Evolutionary conservation across 139 green algal species (phyloP).

Genomic region (Volvox africanus): DNA sequence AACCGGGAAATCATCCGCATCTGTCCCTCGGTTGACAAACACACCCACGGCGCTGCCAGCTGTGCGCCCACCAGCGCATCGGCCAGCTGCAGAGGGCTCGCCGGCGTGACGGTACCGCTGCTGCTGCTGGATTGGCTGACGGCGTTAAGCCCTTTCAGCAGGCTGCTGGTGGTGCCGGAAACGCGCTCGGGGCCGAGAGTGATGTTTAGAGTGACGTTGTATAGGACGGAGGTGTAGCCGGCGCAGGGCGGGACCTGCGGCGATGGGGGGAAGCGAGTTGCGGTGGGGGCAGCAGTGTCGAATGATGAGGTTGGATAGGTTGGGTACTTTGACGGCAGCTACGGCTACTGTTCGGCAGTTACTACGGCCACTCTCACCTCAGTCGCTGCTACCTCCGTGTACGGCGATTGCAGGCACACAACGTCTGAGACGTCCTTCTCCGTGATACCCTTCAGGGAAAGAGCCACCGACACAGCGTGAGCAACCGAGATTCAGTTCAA

Average conservation of each 20-base stretch:
- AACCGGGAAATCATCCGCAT: conserved; percentile 1
- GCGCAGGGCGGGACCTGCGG: conserved; percentile 23
- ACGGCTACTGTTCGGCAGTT: too few relatives aligned
- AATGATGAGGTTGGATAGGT: too few relatives aligned
- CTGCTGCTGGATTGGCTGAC: neutral
- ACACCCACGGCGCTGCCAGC: neutral
- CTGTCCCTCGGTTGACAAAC: conserved; percentile 10
- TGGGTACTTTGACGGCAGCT: too few relatives aligned
- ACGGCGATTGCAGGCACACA: neutral
- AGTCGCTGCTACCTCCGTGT: neutral
- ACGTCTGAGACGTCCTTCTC: neutral
- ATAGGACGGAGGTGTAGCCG: neutral
- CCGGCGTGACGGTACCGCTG: too few relatives aligned
- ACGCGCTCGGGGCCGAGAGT: neutral
- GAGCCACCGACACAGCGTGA: neutral
- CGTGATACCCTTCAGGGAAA: neutral
- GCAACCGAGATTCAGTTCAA: too few relatives aligned
- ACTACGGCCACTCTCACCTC: neutral
- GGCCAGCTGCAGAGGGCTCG: neutral
- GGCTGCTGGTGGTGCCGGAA: neutral
- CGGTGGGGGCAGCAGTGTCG: too few relatives aligned
- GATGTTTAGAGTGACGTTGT: conserved; percentile 16
- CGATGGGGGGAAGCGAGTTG: neutral
- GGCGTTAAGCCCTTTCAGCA: neutral
- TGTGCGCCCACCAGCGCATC: neutral